Conservation (phyloP, 2,329 filamentous ascomycete species). For the Paecilomyces niveus region DNA sequence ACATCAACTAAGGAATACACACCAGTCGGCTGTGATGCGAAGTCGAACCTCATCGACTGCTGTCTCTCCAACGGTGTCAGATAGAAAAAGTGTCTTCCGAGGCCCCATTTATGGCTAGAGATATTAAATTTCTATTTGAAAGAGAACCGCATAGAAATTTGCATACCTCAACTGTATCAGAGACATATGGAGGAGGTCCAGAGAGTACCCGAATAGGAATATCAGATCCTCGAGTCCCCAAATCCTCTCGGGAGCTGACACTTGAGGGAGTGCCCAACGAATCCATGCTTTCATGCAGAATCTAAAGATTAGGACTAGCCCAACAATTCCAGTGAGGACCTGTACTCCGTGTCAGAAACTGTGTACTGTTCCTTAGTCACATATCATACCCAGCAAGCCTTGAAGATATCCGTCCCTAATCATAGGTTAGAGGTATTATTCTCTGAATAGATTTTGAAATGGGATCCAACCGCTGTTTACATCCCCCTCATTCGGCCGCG, state of each 20-base stretch:
- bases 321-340: conserved; percentile 11
- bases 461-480: conserved; percentile 9
- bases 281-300: conserved; percentile 22
- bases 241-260: conserved; percentile 22
- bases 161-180: conserved; percentile 24
- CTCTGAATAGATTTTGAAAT: neutral
- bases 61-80: conserved; percentile 15
- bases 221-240: conserved; percentile 29
- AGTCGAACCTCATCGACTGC: conserved; percentile 22
- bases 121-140: neutral
- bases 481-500: conserved; percentile 10
- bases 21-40: conserved; percentile 17
- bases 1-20: neutral
- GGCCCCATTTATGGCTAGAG: conserved; percentile 19
- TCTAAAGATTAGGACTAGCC: conserved; percentile 10
- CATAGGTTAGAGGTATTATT: neutral
- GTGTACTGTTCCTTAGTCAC: neutral
- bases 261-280: conserved; percentile 22
- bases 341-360: neutral
- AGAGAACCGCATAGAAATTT: neutral
- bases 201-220: conserved; percentile 20
- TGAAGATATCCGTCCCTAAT: conserved; percentile 6
- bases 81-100: conserved; percentile 28
- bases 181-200: conserved; percentile 25
- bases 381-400: conserved; percentile 6